Percentiles rank a stretch among this genome's conserved stretches.
These are phyloP conservation scores for Lipomyces oligophaga DNA, from an alignment of 805 yeast genomes.

Conservation along the genomic window DNA sequence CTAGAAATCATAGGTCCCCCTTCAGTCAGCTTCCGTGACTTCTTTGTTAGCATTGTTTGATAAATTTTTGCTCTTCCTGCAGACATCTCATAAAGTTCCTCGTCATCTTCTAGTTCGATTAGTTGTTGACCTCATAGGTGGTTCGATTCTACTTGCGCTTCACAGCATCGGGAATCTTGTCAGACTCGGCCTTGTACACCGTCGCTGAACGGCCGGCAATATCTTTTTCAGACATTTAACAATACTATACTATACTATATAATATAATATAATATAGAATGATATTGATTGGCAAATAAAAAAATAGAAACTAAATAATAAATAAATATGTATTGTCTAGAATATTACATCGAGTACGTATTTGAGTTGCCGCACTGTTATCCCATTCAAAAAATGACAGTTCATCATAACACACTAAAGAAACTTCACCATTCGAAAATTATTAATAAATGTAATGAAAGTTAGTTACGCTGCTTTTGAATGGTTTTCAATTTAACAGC, in stretches of 20 bases:
- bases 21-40: conserved; percentile 26
- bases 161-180: background rate
- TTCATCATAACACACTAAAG: background rate
- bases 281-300: too few species aligned
- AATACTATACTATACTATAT: too few species aligned
- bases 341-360: background rate
- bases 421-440: too few species aligned
- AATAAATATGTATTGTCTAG: background rate
- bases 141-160: background rate
- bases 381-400: too few species aligned
- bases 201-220: too few species aligned
- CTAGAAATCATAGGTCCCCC: conserved; percentile 45
- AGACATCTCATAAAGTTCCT: conserved; percentile 28
- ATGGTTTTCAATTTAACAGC: conserved; percentile 14
- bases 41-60: conserved; percentile 26
- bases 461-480: conserved; percentile 22
- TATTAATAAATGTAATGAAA: too few species aligned
- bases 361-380: too few species aligned
- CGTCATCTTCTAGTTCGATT: conserved; percentile 23
- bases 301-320: background rate
- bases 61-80: conserved; percentile 28
- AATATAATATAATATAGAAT: too few species aligned
- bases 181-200: too few species aligned
- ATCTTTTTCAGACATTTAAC: too few species aligned
- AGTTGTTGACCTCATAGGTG: background rate